These are phyloP conservation scores for Desmodesmus armatus DNA, from an alignment of 139 green algal species.

Conservation along the genomic window DNA sequence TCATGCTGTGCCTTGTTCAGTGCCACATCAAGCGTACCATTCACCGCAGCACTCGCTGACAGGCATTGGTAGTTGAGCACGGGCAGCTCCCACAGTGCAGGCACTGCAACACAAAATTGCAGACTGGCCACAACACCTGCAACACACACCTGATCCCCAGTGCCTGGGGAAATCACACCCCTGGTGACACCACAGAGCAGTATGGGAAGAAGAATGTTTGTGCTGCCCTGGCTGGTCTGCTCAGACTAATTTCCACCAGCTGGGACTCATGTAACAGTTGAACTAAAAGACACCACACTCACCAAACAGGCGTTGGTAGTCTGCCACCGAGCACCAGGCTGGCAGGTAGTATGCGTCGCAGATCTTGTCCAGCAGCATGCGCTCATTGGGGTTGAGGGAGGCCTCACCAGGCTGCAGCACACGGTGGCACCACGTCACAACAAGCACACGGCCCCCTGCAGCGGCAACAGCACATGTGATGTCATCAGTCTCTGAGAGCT, in stretches of 20 bases:
- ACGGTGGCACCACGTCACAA: constrained; percentile 89
- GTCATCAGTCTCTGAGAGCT: no score
- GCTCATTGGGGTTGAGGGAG: constrained; percentile 43
- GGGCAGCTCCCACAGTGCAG: background rate
- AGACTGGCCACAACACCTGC: background rate
- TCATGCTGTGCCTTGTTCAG: background rate
- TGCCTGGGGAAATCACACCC: no score
- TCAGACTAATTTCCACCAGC: no score
- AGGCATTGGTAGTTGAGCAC: background rate
- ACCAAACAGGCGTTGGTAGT: constrained; percentile 89
- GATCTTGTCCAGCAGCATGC: constrained; percentile 89
- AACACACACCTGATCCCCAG: background rate
- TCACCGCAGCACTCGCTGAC: background rate
- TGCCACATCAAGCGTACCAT: no score
- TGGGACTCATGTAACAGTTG: background rate
- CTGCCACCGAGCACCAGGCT: constrained; percentile 90
- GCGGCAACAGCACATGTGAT: no score
- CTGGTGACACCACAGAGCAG: background rate
- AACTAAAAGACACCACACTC: constrained; percentile 5
- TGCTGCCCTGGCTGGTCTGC: no score
- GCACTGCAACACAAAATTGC: background rate
- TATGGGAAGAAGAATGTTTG: background rate
- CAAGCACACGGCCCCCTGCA: constrained; percentile 69
- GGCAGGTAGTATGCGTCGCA: constrained; percentile 98
- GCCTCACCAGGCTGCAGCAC: constrained; percentile 52